Evolutionary conservation across 2,329 filamentous ascomycete genomes (phyloP).

Genomic region (Didymella exigua): DNA sequence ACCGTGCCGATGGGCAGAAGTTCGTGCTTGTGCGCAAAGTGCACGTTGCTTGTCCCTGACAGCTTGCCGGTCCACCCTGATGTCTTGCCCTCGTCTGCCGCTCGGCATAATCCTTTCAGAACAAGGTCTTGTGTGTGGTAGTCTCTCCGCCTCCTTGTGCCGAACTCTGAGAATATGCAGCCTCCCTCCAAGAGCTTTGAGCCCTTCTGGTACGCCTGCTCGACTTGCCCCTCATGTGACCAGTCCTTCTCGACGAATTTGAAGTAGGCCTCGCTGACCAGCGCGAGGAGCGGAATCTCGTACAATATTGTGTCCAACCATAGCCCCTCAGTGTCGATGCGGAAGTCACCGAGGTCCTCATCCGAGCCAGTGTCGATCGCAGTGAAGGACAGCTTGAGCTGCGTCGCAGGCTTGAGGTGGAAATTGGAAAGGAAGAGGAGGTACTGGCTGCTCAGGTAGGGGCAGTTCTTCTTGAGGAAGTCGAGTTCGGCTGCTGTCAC

Average conservation of each 20-base stretch:
- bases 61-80: slow-evolving; percentile 73
- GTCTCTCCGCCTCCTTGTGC: slow-evolving; percentile 83
- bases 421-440: slow-evolving; percentile 83
- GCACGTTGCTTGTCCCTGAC: slow-evolving; percentile 92
- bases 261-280: slow-evolving; percentile 97
- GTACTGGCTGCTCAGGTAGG: slow-evolving; percentile 79
- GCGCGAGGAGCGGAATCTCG: slow-evolving; percentile 89
- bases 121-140: slow-evolving; percentile 95
- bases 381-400: slow-evolving; percentile 73
- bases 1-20: slow-evolving; percentile 86
- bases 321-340: slow-evolving; percentile 76
- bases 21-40: slow-evolving; percentile 91
- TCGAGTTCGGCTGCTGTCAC: slow-evolving; percentile 78
- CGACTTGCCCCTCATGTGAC: slow-evolving; percentile 84
- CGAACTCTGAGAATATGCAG: slow-evolving; percentile 93
- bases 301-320: slow-evolving; percentile 98
- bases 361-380: slow-evolving; percentile 66
- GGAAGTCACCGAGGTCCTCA: slow-evolving; percentile 72
- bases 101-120: slow-evolving; percentile 81
- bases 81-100: slow-evolving; percentile 71
- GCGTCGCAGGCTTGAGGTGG: slow-evolving; percentile 77
- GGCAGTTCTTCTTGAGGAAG: slow-evolving; percentile 79
- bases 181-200: slow-evolving; percentile 76
- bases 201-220: slow-evolving; percentile 83
- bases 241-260: slow-evolving; percentile 94